Evolutionary conservation across 192 early-diverging fungal genomes (phyloP), one percentile per base, ranked within the genome.

Genomic region (Coemansia guatemalensis): DNA sequence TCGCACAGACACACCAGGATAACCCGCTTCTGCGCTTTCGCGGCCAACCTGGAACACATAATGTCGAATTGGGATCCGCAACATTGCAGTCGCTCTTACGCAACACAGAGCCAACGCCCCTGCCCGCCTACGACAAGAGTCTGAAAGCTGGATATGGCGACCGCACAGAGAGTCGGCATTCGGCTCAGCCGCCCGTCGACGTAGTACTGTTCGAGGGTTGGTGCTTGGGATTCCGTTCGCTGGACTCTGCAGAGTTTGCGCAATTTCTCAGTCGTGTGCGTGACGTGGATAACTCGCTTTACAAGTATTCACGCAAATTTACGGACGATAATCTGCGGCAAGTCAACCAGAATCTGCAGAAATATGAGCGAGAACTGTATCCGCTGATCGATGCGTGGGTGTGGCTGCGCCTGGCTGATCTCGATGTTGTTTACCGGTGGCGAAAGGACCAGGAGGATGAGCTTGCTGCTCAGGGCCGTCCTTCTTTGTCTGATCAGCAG

Each of bases 121-220:
- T 97, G 7, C 95, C 96, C 2, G 59, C 53, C 6, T 98, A 93
- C 61, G 90, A 97, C 64, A 98, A 98, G 73, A 82, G 87, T 22
- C 53, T 89, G 29, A 52, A 88, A 54, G 58, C 79, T 52, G 96
- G 96, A 0, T 82, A 84, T 20, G 96, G 96, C 2, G 94, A 98
- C 65, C 85, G 92, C 9, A 21, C 85, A 0, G 83, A 88, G 5
- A n/a, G 47, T 22, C 49, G 60, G 5, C 35, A 86, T 32, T 98
- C 93, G 93, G 64, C 64, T 2, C 56, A 61, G 5, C 67, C 79
- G 12, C 88, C 90, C 0, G 55, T 91, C 21, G 86, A 97, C 59
- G 84, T 97, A 47, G 78, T 98, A 20, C 67, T 98, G 30, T 90
- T 97, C 66, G 96, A 98, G 71, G 96, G 95, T 0, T 98, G 96